These are phyloP conservation scores for Penicillium decumbens DNA, from an alignment of 2,329 filamentous ascomycete genomes.

Conservation along the genomic window DNA sequence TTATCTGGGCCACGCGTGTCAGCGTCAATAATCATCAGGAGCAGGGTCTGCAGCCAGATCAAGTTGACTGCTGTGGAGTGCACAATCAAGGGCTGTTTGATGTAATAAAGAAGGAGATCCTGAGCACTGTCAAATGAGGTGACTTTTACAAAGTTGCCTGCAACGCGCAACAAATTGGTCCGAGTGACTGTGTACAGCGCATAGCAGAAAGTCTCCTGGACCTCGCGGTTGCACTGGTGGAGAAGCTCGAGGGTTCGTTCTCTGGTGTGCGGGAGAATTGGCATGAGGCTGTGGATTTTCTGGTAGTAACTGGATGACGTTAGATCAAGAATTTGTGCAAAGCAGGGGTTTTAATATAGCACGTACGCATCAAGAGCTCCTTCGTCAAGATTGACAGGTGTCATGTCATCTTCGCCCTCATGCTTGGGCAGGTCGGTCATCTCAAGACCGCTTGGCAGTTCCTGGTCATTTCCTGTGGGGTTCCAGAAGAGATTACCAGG, in stretches of 20 bases:
- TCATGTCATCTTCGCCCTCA: conserved; percentile 33
- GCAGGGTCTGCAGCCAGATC: conserved; percentile 40
- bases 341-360: not conserved
- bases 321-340: not conserved
- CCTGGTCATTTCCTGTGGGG: conserved; percentile 28
- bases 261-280: conserved; percentile 40
- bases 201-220: conserved; percentile 41
- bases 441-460: conserved; percentile 32
- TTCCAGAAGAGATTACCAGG: conserved; percentile 40
- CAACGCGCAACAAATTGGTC: conserved; percentile 34
- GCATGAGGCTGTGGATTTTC: conserved; percentile 39
- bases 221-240: conserved; percentile 37
- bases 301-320: conserved; percentile 37
- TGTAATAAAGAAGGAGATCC: conserved; percentile 37
- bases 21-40: conserved; percentile 42
- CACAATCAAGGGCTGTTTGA: conserved; percentile 35
- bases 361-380: conserved; percentile 40
- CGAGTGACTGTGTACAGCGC: conserved; percentile 39
- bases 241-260: conserved; percentile 37
- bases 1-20: conserved; percentile 42
- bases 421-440: conserved; percentile 31
- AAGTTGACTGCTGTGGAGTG: conserved; percentile 37
- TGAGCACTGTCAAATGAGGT: conserved; percentile 39
- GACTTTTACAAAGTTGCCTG: conserved; percentile 32
- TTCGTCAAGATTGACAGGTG: conserved; percentile 36